Base-by-base conservation (phyloP, 805 yeast genomes). In the Candida railenensis region DNA sequence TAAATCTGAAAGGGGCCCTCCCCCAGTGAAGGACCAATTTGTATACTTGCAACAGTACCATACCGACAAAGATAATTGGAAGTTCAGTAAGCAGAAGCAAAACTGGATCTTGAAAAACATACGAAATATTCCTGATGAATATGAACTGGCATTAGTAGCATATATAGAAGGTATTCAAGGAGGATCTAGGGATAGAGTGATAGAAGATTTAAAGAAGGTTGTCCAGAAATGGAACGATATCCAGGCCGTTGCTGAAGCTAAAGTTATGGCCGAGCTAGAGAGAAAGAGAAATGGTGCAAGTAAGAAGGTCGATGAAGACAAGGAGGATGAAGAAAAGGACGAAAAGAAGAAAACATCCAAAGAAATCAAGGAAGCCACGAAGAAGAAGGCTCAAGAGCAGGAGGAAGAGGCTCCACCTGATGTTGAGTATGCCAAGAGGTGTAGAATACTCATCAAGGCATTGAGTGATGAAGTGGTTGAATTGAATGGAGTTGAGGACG, bases 61-160 rank as follows among this genome's bases (percentile, higher is more conserved):
- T 3, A 73, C 75, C 11, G 88, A 85, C 51, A 68, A 64, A 48
- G 79, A 67, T 0, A 72, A 76, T 48, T 88, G 96, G 96, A 88
- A 88, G 69, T 88, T 88, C 62, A 83, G 89, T 48, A 88, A 88
- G 57, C 91, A 84, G 69, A 87, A 88, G 53, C 96, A 88, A 64
- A 87, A 87, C 59, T 88, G 96, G 96, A 74, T 88, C 37, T 66
- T 88, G 52, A 82, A 81, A 57, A 82, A 87, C 59, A 63, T 85
- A 28, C 73, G 67, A 42, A 51, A 54, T 20, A 79, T 83, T 19
- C 85, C 83, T 2, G 68, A 66, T 0, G 66, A 71, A 8, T 87
- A 85, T 57, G 81, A 77, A 43, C 64, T 59, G 1, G 76, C 79
- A 22, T 62, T 87, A 47, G 49, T 69, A 12, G 59, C 57, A 4